Conservation (phyloP, 345 rosid genomes). For the Gossypium stocksii region DNA sequence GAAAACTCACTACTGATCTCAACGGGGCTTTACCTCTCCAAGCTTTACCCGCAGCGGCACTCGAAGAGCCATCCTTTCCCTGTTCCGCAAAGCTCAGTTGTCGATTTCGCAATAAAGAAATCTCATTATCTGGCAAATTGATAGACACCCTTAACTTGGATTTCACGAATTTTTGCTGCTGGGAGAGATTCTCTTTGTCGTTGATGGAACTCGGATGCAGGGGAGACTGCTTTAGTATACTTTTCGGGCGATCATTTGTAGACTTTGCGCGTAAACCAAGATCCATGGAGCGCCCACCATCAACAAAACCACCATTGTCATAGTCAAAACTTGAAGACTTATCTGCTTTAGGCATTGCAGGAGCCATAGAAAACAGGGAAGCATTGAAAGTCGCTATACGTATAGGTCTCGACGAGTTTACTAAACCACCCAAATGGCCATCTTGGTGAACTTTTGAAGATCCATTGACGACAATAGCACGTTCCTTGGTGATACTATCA, state of each 20-base stretch:
- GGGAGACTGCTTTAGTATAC: conserved; percentile 80
- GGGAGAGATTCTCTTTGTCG: conserved; percentile 29
- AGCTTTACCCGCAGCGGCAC: conserved; percentile 10
- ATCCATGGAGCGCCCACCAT: conserved; percentile 5
- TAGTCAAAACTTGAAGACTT: conserved; percentile 27
- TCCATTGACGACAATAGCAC: conserved; percentile 12
- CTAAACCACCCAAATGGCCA: conserved; percentile 21
- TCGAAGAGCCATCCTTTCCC: conserved; percentile 32
- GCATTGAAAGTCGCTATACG: conserved; percentile 87
- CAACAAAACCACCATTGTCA: conserved; percentile 22
- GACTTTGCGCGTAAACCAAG: conserved; percentile 45
- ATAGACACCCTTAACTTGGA: conserved; percentile 87
- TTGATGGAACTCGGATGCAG: conserved; percentile 38
- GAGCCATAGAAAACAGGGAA: conserved; percentile 91
- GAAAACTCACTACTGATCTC: conserved; percentile 36
- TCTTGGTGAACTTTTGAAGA: conserved; percentile 45
- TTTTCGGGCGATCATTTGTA: conserved; percentile 55
- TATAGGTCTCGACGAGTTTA: conserved; percentile 38
- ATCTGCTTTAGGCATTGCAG: conserved; percentile 53
- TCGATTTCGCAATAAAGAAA: conserved; percentile 56
- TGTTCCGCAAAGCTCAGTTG: conserved; percentile 52
- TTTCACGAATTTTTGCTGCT: conserved; percentile 53
- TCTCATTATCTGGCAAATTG: conserved; percentile 91
- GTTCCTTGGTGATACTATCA: conserved; percentile 3
- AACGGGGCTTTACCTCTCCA: conserved; percentile 39